These are phyloP conservation scores for Microbotryum silenes-acaulis DNA, from an alignment of 1,284 basidiomycete species.

Conservation along the genomic window DNA sequence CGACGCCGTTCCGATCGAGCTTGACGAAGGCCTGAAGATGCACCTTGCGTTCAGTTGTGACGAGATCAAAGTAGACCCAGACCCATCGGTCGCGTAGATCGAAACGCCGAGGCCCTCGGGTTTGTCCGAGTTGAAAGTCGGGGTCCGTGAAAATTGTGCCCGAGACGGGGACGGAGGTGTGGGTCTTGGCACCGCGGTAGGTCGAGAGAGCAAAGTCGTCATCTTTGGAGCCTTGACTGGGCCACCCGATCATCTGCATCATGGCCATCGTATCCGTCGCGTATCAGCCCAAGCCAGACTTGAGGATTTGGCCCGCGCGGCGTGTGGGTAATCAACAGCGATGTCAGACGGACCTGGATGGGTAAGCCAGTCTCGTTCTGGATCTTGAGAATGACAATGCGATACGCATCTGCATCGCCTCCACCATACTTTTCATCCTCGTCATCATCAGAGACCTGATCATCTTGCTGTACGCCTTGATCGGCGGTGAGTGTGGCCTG, in stretches of 20 bases:
- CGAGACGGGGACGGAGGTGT: constrained; percentile 2
- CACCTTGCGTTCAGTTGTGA: constrained; percentile 1
- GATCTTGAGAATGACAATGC: too few relatives aligned
- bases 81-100: constrained; percentile 5
- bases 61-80: constrained; percentile 17
- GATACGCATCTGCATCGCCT: too few relatives aligned
- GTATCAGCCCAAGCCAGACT: too few relatives aligned
- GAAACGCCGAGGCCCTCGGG: background rate
- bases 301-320: too few relatives aligned
- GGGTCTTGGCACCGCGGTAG: constrained; percentile 6
- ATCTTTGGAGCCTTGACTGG: background rate
- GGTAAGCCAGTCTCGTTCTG: too few relatives aligned
- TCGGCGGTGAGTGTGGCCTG: too few relatives aligned
- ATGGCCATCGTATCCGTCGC: background rate
- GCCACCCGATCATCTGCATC: constrained; percentile 15
- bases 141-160: constrained; percentile 6
- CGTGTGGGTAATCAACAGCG: too few relatives aligned
- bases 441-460: too few relatives aligned
- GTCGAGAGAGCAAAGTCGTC: constrained; percentile 11
- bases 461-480: too few relatives aligned
- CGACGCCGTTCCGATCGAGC: constrained; percentile 9
- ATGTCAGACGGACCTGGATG: too few relatives aligned
- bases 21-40: constrained; percentile 15
- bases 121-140: background rate
- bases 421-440: too few relatives aligned